These are phyloP conservation scores for Citrullus colocynthis DNA, from an alignment of 306 rosid genomes.

Conservation along the genomic window DNA sequence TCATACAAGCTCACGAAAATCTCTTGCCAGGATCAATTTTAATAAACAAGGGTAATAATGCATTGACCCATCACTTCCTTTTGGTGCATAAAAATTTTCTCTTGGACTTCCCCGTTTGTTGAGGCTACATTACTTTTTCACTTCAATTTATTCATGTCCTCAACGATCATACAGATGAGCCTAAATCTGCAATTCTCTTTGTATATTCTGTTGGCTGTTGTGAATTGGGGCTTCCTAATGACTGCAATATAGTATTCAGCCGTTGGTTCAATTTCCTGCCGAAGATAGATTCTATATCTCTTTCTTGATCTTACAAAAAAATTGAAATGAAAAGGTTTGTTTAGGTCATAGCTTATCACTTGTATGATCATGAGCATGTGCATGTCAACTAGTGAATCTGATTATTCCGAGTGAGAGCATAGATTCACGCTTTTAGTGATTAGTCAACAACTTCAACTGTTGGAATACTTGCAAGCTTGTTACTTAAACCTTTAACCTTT, in stretches of 20 bases:
- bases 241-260: not conserved
- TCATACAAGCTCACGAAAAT: slow-evolving; percentile 79
- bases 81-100: not conserved
- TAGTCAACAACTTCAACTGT: not conserved
- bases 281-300: not conserved
- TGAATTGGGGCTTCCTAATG: not conserved
- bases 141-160: not conserved
- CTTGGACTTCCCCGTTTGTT: not conserved
- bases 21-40: slow-evolving; percentile 67
- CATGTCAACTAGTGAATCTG: not conserved
- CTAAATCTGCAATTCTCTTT: not conserved
- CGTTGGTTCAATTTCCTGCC: not conserved
- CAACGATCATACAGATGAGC: not conserved
- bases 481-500: slow-evolving; percentile 11
- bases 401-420: not conserved
- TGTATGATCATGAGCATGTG: not conserved
- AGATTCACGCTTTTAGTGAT: not conserved
- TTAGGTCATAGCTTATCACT: not conserved
- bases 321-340: not conserved
- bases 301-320: not conserved
- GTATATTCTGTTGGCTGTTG: not conserved
- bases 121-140: not conserved
- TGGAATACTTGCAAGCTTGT: not conserved
- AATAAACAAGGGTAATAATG: slow-evolving; percentile 45
- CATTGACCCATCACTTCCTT: not conserved